These are phyloP conservation scores for Zygosaccharomyces rouxii DNA, from an alignment of 805 yeast genomes.

Conservation along the genomic window DNA sequence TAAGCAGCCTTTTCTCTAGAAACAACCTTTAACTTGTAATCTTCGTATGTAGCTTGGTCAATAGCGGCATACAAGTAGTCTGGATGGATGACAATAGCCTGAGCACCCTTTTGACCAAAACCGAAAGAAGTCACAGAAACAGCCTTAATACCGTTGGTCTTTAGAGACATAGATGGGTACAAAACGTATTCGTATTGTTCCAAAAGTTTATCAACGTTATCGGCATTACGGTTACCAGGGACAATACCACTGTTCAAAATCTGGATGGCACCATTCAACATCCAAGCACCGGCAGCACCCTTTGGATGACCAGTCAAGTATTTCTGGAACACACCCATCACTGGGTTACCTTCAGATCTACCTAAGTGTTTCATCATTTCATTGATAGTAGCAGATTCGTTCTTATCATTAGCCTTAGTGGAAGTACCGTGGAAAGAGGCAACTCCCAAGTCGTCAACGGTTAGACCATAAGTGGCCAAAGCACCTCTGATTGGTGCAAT, in stretches of 20 bases:
- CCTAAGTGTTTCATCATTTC: conserved; percentile 93
- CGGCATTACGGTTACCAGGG: conserved; percentile 99
- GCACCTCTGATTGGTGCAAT: conserved; percentile 97
- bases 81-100: conserved; percentile 85
- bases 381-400: conserved; percentile 89
- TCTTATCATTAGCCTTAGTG: conserved; percentile 97
- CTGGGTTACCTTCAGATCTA: conserved; percentile 96
- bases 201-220: conserved; percentile 79
- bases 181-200: conserved; percentile 84
- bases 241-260: conserved; percentile 87
- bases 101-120: conserved; percentile 99
- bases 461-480: conserved; percentile 86
- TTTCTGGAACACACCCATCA: conserved; percentile 97
- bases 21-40: conserved; percentile 65
- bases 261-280: conserved; percentile 97
- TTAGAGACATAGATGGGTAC: conserved; percentile 89
- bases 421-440: conserved; percentile 99
- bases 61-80: conserved; percentile 88
- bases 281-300: conserved; percentile 99
- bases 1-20: conserved; percentile 85
- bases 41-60: conserved; percentile 63
- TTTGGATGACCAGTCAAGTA: conserved; percentile 99
- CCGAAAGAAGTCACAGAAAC: conserved; percentile 96
- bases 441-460: conserved; percentile 92
- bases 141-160: conserved; percentile 97